phyloP scores from a whole-genome alignment of 2,329 filamentous ascomycete genomes.

The Fusarium marasasianum region DNA sequence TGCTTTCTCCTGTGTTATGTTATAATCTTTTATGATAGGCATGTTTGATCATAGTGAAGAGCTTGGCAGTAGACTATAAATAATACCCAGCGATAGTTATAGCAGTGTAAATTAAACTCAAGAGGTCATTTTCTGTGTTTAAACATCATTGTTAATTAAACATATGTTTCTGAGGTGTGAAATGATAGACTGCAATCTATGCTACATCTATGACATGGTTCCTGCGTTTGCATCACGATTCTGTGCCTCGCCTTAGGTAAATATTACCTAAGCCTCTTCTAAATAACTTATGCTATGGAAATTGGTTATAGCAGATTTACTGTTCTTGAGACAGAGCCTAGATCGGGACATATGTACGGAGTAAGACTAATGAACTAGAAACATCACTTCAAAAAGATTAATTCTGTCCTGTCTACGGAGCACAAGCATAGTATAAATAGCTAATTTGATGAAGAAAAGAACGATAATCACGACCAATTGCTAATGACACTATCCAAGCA shows the following conservation, averaged over 20 bases:
- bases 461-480: rapidly evolving
- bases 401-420: too few species aligned
- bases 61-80: rapidly evolving
- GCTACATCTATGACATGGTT: background rate
- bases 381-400: rapidly evolving
- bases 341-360: rapidly evolving
- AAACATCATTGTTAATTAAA: background rate
- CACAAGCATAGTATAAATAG: background rate
- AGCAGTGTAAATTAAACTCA: rapidly evolving
- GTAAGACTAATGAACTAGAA: too few species aligned
- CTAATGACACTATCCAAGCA: background rate
- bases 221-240: background rate
- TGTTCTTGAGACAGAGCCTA: too few species aligned
- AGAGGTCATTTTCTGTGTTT: rapidly evolving
- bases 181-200: background rate
- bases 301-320: background rate
- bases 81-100: rapidly evolving
- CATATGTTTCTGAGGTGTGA: background rate
- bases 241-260: background rate
- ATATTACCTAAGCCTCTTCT: background rate
- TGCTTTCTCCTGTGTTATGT: too few species aligned
- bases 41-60: too few species aligned
- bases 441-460: too few species aligned
- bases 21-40: rapidly evolving
- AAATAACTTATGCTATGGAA: rapidly evolving